Evolutionary conservation across 345 rosid species (phyloP).

Genomic region (Rubroshorea leprosula): DNA sequence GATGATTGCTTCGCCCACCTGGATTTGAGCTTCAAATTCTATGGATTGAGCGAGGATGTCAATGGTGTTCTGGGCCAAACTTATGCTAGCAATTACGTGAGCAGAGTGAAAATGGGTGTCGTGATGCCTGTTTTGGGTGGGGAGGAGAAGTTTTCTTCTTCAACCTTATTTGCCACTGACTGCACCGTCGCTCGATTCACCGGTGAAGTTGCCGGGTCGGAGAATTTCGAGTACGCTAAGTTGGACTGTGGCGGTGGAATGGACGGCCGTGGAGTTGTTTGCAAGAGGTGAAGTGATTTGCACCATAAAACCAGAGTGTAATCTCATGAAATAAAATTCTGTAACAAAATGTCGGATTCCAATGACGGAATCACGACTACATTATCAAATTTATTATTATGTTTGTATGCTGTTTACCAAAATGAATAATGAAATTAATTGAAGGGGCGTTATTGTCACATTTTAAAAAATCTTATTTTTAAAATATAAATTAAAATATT

Average conservation of each 20-base stretch:
- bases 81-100: slow-evolving; percentile 42
- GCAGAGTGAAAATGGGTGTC: slow-evolving; percentile 49
- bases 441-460: too few relatives aligned
- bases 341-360: too few relatives aligned
- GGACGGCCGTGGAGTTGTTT: slow-evolving; percentile 46
- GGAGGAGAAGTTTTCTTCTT: slow-evolving; percentile 41
- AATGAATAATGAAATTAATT: too few relatives aligned
- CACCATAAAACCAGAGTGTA: too few relatives aligned
- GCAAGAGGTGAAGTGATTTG: slow-evolving; percentile 34
- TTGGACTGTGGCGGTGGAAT: slow-evolving; percentile 40
- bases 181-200: slow-evolving; percentile 39
- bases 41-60: slow-evolving; percentile 37
- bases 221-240: slow-evolving; percentile 26
- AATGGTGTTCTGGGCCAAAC: slow-evolving; percentile 64
- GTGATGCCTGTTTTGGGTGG: slow-evolving; percentile 67
- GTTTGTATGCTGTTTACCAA: too few relatives aligned
- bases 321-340: too few relatives aligned
- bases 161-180: slow-evolving; percentile 45
- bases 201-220: slow-evolving; percentile 6
- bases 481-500: too few relatives aligned
- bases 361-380: too few relatives aligned
- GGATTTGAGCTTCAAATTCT: slow-evolving; percentile 57
- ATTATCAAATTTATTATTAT: too few relatives aligned
- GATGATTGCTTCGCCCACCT: slow-evolving; percentile 71
- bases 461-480: too few relatives aligned